phyloP scores from a whole-genome alignment of 2,329 filamentous ascomycete genomes.

The Cercospora canescens region DNA sequence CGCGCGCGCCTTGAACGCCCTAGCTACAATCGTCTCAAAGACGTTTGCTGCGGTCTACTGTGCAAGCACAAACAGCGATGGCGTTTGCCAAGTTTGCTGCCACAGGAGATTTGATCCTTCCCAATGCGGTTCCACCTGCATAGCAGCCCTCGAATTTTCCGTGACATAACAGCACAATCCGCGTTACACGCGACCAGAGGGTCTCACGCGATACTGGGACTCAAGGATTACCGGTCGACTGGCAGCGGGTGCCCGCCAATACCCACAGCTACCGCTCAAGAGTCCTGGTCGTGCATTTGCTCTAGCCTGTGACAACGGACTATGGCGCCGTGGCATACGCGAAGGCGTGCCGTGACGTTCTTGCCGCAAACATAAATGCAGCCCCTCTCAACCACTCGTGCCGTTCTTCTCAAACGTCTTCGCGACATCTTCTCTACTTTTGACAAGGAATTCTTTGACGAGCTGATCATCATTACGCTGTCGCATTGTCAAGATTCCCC shows the following conservation, averaged over 20 bases:
- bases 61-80: background rate
- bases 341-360: slow-evolving; percentile 11
- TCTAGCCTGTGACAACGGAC: slow-evolving; percentile 7
- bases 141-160: background rate
- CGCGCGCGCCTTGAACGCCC: background rate
- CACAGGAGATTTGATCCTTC: slow-evolving; percentile 9
- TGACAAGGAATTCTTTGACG: background rate
- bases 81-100: slow-evolving; percentile 3
- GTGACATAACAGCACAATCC: background rate
- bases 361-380: slow-evolving; percentile 17
- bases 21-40: background rate
- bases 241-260: slow-evolving; percentile 13
- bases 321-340: slow-evolving; percentile 15
- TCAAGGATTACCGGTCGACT: slow-evolving; percentile 19
- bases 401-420: background rate
- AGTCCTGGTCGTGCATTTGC: slow-evolving; percentile 20
- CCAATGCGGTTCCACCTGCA: slow-evolving; percentile 13
- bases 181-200: slow-evolving; percentile 10
- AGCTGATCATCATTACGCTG: background rate
- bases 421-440: background rate
- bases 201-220: slow-evolving; percentile 4
- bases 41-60: background rate
- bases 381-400: slow-evolving; percentile 3
- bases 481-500: background rate
- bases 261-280: slow-evolving; percentile 15